Percentiles rank a stretch among this genome's conserved stretches.
Evolutionary conservation across 1,284 basidiomycete genomes (phyloP).

Genomic region (Fomitopsis palustris): DNA sequence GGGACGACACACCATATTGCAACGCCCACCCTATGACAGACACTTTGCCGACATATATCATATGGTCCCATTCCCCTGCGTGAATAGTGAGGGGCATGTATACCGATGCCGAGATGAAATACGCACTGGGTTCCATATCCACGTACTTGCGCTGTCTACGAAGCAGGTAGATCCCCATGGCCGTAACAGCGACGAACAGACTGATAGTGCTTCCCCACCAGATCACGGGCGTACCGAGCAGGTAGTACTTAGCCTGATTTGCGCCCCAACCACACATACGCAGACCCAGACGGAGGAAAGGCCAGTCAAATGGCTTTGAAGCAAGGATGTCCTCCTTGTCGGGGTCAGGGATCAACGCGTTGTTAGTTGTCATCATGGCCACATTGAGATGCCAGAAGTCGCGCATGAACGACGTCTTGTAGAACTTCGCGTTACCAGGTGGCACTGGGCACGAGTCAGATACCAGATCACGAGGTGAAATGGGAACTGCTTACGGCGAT

Average conservation of each 20-base stretch:
- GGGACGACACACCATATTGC: conserved; percentile 70
- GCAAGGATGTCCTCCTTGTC: conserved; percentile 98
- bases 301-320: conserved; percentile 92
- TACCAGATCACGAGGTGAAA: conserved; percentile 1
- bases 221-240: conserved; percentile 89
- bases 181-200: conserved; percentile 53
- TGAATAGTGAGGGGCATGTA: neutral
- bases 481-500: conserved; percentile 61
- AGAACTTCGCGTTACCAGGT: conserved; percentile 76
- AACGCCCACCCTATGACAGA: conserved; percentile 91
- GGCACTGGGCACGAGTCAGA: conserved; percentile 56
- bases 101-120: neutral
- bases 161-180: conserved; percentile 72
- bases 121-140: conserved; percentile 85
- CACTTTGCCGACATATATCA: conserved; percentile 90
- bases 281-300: conserved; percentile 82
- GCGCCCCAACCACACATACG: conserved; percentile 99
- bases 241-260: conserved; percentile 86
- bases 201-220: conserved; percentile 86
- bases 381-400: conserved; percentile 99
- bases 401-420: conserved; percentile 89
- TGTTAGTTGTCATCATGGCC: conserved; percentile 99
- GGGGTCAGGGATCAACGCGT: conserved; percentile 93
- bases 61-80: conserved; percentile 86
- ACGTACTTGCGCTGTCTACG: conserved; percentile 86